A percentile compares a stretch with the other conserved stretches of the same genome.
These are phyloP conservation scores for Andrographis paniculata DNA, from an alignment of 305 asterid genomes.

Conservation along the genomic window DNA sequence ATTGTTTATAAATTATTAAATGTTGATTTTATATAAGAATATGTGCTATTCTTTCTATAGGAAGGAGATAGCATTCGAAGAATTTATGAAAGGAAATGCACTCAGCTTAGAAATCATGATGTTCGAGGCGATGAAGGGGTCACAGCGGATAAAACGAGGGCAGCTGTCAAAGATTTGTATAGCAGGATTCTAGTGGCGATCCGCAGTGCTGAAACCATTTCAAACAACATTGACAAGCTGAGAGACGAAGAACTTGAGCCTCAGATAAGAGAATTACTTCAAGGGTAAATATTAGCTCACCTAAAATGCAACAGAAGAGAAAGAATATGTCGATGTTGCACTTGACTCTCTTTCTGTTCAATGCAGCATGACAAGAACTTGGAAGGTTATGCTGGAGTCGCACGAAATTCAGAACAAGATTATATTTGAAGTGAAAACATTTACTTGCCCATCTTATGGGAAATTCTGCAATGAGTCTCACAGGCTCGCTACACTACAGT, in stretches of 20 bases:
- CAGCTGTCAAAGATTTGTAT: conserved; percentile 74
- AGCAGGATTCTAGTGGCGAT: conserved; percentile 85
- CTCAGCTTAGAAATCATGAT: conserved; percentile 58
- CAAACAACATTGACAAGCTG: conserved; percentile 67
- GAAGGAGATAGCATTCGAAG: conserved; percentile 70
- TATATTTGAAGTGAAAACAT: conserved; percentile 62
- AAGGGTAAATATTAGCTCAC: conserved; percentile 44
- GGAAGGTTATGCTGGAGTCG: conserved; percentile 70
- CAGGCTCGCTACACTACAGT: conserved; percentile 73
- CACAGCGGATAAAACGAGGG: conserved; percentile 62
- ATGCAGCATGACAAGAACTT: conserved; percentile 66
- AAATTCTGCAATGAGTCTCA: conserved; percentile 80
- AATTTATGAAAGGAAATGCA: conserved; percentile 72
- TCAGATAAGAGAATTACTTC: conserved; percentile 68
- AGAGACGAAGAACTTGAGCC: conserved; percentile 87
- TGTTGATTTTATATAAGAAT: too few species aligned
- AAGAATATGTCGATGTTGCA: neutral
- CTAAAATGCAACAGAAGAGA: neutral
- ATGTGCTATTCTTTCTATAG: too few species aligned
- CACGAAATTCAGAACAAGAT: conserved; percentile 88
- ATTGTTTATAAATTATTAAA: too few species aligned
- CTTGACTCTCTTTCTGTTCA: conserved; percentile 11
- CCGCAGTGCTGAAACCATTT: conserved; percentile 82
- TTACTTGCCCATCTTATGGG: conserved; percentile 63
- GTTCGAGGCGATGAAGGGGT: conserved; percentile 62